Percentiles rank a stretch among this genome's conserved stretches.
phyloP scores from a whole-genome alignment of 805 yeast species.

The Wickerhamomyces bovis region DNA sequence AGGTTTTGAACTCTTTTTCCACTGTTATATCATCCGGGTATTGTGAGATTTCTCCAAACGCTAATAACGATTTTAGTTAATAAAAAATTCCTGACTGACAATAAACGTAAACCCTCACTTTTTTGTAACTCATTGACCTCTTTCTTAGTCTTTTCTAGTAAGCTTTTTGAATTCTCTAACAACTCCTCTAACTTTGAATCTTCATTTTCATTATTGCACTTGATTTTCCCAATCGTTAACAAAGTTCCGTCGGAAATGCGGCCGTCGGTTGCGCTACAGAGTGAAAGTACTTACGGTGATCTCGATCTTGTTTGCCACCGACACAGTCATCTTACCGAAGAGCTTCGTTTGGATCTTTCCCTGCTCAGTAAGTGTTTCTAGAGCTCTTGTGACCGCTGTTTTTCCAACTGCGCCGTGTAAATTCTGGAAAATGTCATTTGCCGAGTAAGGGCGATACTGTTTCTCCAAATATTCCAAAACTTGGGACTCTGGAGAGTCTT shows the following conservation, averaged over 20 bases:
- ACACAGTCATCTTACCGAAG: constrained; percentile 39
- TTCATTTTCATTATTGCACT: not conserved
- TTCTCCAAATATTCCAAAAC: constrained; percentile 33
- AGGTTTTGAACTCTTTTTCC: not conserved
- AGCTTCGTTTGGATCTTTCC: constrained; percentile 31
- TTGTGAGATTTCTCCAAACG: constrained; percentile 6
- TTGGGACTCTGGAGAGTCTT: constrained; percentile 24
- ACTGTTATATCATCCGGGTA: constrained; percentile 13
- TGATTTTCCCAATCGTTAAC: not conserved
- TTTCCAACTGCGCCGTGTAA: constrained; percentile 36
- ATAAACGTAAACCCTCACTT: too few relatives aligned
- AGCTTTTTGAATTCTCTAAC: not conserved
- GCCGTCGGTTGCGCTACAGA: not conserved
- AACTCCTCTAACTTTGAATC: not conserved
- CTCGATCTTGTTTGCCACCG: constrained; percentile 34
- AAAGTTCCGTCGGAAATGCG: not conserved
- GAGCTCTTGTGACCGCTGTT: constrained; percentile 27
- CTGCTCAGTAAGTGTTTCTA: constrained; percentile 31
- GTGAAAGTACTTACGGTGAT: constrained; percentile 3
- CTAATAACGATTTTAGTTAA: constrained; percentile 3
- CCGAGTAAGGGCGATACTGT: constrained; percentile 44
- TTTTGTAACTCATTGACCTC: constrained; percentile 2
- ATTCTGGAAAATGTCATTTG: constrained; percentile 40
- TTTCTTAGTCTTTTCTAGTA: not conserved
- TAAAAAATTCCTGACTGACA: too few relatives aligned